A percentile compares a stretch with the other conserved stretches of the same genome.
Evolutionary conservation across 179 eudicot genomes (phyloP).

Genomic region (Heliamphora pulchella): DNA sequence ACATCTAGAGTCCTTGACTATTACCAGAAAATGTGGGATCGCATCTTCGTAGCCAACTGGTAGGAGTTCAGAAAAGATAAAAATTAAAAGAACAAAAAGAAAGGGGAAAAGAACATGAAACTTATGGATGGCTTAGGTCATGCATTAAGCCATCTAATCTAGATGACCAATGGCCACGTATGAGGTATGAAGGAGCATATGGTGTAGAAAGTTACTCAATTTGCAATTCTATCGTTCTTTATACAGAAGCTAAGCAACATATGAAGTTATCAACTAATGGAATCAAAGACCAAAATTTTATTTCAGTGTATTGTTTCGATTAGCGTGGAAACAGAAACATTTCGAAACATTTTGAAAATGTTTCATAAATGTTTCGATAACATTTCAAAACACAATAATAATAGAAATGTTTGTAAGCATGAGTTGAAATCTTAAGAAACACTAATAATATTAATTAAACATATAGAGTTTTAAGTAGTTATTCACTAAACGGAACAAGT

Average conservation of each 20-base stretch:
- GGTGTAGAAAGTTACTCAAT: not conserved
- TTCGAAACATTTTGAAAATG: no score
- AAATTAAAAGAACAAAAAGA: not conserved
- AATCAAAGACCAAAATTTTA: no score
- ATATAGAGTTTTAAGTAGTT: no score
- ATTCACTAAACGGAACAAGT: no score
- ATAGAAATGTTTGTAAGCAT: no score
- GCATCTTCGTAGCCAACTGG: not conserved
- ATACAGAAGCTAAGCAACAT: not conserved
- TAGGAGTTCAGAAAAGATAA: not conserved
- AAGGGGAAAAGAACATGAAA: not conserved
- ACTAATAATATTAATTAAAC: no score
- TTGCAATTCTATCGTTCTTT: not conserved
- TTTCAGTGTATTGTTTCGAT: no score
- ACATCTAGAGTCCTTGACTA: not conserved
- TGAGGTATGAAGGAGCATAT: not conserved
- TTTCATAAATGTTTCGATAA: no score
- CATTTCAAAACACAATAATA: no score
- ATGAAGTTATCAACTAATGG: not conserved
- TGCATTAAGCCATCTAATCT: not conserved
- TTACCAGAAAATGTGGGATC: no score
- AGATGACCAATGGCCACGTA: not conserved
- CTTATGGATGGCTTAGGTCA: not conserved
- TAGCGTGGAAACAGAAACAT: no score
- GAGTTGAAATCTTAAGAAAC: no score